These are phyloP conservation scores for Cyberlindnera samutprakarnensis DNA, from an alignment of 805 yeast species.

Conservation along the genomic window DNA sequence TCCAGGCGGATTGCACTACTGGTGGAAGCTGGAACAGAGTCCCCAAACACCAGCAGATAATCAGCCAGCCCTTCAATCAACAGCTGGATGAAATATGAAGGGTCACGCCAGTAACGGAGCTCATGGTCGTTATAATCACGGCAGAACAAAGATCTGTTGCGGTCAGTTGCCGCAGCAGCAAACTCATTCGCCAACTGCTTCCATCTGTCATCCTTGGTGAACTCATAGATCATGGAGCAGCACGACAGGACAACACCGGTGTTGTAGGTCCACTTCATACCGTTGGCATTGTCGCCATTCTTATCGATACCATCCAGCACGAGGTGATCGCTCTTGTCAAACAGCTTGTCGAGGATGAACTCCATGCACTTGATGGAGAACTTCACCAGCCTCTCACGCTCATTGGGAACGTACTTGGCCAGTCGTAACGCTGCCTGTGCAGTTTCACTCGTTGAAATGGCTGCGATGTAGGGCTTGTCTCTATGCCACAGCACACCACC, in stretches of 20 bases:
- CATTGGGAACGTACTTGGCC: constrained; percentile 44
- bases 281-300: constrained; percentile 33
- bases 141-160: constrained; percentile 50
- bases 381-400: constrained; percentile 37
- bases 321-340: constrained; percentile 47
- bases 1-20: constrained; percentile 28
- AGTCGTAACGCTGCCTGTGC: constrained; percentile 56
- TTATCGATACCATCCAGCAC: constrained; percentile 52
- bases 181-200: constrained; percentile 21
- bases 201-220: constrained; percentile 48
- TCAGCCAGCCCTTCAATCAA: constrained; percentile 64
- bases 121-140: constrained; percentile 43
- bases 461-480: constrained; percentile 47
- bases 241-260: constrained; percentile 59
- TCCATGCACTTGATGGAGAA: constrained; percentile 55
- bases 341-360: constrained; percentile 46
- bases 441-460: constrained; percentile 62
- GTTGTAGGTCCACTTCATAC: constrained; percentile 59
- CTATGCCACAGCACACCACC: constrained; percentile 71
- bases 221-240: constrained; percentile 38
- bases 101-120: constrained; percentile 57
- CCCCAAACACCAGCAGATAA: constrained; percentile 42
- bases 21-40: constrained; percentile 29
- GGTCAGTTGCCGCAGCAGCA: constrained; percentile 53
- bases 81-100: constrained; percentile 55